Evolutionary conservation across 345 rosid genomes (phyloP).

Genomic region (Pistacia integerrima): DNA sequence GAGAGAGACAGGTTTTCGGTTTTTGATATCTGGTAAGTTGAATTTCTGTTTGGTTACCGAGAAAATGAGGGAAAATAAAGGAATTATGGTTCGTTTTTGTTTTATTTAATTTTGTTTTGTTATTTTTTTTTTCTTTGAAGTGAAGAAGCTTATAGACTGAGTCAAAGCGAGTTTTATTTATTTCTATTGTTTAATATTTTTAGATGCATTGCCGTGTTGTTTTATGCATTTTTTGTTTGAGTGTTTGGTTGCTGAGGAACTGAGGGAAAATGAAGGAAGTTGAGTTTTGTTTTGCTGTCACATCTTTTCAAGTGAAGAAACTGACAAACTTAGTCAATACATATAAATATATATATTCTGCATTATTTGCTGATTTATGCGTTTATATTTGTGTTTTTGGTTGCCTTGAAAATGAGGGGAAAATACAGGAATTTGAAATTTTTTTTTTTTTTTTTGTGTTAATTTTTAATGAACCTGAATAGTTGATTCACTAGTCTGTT

Average conservation of each 20-base stretch:
- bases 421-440: neutral
- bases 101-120: no score
- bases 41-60: neutral
- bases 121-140: no score
- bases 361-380: neutral
- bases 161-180: neutral
- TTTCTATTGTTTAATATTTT: neutral
- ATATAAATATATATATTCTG: neutral
- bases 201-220: neutral
- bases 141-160: no score
- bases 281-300: no score
- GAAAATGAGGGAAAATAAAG: neutral
- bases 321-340: no score
- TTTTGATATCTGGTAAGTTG: neutral
- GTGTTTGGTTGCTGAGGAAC: conserved; percentile 15
- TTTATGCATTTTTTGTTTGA: neutral
- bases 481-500: neutral
- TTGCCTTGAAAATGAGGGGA: conserved; percentile 1
- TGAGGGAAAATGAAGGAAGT: neutral
- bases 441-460: neutral
- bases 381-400: conserved; percentile 1
- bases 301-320: no score
- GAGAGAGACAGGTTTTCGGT: neutral
- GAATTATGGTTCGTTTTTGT: neutral
- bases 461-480: neutral